Evolutionary conservation across 129 eudicot species (phyloP).

Genomic region (Mikania micrantha): DNA sequence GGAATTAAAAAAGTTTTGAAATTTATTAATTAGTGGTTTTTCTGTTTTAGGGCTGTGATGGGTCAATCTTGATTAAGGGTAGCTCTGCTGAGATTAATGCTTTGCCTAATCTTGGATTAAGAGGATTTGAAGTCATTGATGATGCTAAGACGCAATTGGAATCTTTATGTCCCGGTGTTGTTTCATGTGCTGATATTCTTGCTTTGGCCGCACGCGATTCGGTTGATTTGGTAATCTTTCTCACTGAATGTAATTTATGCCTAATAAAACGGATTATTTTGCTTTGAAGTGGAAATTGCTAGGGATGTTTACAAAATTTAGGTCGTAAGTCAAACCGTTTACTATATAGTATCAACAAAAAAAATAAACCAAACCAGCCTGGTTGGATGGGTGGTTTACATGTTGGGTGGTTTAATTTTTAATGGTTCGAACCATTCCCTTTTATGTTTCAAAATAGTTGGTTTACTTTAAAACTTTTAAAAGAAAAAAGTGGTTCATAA

Average conservation of each 20-base stretch:
- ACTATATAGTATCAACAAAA: too few relatives aligned
- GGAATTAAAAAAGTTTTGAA: slow-evolving; percentile 4
- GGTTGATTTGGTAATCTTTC: slow-evolving; percentile 54
- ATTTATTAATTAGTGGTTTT: slow-evolving; percentile 15
- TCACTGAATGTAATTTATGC: neutral
- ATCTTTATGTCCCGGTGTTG: slow-evolving; percentile 72
- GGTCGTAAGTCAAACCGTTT: too few relatives aligned
- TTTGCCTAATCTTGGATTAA: slow-evolving; percentile 52
- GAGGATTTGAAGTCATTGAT: slow-evolving; percentile 82
- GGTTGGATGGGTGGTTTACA: too few relatives aligned
- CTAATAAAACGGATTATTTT: neutral
- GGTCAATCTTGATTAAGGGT: slow-evolving; percentile 55
- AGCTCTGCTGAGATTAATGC: slow-evolving; percentile 63
- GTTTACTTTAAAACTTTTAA: too few relatives aligned
- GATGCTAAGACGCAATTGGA: slow-evolving; percentile 75
- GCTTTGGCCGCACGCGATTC: slow-evolving; percentile 93
- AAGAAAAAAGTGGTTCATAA: too few relatives aligned
- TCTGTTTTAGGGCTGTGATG: slow-evolving; percentile 72
- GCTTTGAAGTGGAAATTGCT: neutral
- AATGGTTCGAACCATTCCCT: too few relatives aligned
- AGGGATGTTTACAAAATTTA: too few relatives aligned
- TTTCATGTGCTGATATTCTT: slow-evolving; percentile 85
- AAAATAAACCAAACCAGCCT: too few relatives aligned
- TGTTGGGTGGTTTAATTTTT: too few relatives aligned
- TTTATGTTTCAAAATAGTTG: too few relatives aligned